Base-by-base conservation (phyloP, 495 filamentous ascomycete genomes). In the Penicillium arizonense region DNA sequence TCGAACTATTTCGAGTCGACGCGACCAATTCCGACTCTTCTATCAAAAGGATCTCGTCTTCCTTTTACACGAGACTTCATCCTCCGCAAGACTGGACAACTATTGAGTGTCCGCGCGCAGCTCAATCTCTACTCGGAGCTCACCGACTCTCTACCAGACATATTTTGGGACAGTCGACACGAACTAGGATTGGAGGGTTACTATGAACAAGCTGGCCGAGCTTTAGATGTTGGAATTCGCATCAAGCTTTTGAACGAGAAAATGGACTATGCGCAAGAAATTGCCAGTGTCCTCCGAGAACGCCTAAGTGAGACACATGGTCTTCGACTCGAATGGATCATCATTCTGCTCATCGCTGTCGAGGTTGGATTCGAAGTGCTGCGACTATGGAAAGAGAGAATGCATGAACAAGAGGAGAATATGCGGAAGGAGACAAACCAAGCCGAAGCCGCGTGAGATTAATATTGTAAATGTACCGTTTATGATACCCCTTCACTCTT, bases 241-340 rank as follows among this genome's bases (percentile, higher is more conserved):
- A 97, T 98, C 75, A 89, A 89, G 60, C 83, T 88, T 20, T 71
- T 97, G 58, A 98, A 98, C 69, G 89, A 92, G 74, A 95, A 93
- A 75, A 92, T 98, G 83, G 93, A 96, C 62, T 97, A 97, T 73
- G 94, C 91, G 1, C 89, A 91, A 61, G 94, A 97, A 64, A 97
- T 97, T 61, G 93, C 94, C 10, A 88, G 79, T 55, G 91, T 97
- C 11, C 75, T 97, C 13, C 79, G 95, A 50, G 88, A 96, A 65
- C 85, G 88, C 62, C 76, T 95, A 53, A 96, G 91, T 66, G 93
- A 97, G 74, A 87, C 85, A 55, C 89, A 97, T 68, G 85, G 88
- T 9, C 82, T 91, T 12, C 74, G 88, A 36, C 71, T 98, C n/a
- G 94, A 97, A 72, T 96, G 90, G 91, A 91, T 95, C 64, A 97